Conservation (phyloP, 2,329 filamentous ascomycete species). For the Fusarium sp. region DNA sequence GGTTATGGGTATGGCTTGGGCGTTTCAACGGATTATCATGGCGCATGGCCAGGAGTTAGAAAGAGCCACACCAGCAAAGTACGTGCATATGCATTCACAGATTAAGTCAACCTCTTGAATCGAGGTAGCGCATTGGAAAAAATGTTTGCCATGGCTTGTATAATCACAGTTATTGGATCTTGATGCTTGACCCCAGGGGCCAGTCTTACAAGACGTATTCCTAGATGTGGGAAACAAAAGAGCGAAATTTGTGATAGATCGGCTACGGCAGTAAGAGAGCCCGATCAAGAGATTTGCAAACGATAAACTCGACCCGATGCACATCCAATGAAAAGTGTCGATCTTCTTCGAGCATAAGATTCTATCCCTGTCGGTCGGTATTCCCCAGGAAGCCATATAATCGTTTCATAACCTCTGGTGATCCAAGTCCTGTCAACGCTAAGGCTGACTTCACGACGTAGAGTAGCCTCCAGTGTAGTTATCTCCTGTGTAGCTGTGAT, state of each 20-base stretch:
- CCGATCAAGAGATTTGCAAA: not conserved
- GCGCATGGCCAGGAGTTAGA: constrained; percentile 28
- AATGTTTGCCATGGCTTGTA: not conserved
- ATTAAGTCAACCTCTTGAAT: not conserved
- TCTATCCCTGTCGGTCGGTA: not conserved
- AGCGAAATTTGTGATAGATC: not conserved
- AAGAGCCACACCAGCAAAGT: constrained; percentile 7
- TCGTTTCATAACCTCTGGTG: not conserved
- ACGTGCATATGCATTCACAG: not conserved
- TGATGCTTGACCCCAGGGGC: not conserved
- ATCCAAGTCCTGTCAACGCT: not conserved
- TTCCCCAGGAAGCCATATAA: not conserved
- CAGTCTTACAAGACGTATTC: not conserved
- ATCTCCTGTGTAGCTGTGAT: not conserved
- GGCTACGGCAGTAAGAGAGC: not conserved
- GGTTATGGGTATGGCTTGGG: constrained; percentile 5
- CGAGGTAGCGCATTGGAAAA: not conserved
- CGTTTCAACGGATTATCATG: constrained; percentile 19
- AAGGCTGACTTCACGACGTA: not conserved
- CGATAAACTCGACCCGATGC: not conserved
- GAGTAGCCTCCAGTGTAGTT: not conserved
- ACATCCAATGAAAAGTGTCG: not conserved
- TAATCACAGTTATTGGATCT: not conserved
- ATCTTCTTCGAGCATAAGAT: not conserved
- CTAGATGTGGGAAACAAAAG: not conserved